phyloP scores from a whole-genome alignment of 2,329 filamentous ascomycete species.

The Periconia sp. region DNA sequence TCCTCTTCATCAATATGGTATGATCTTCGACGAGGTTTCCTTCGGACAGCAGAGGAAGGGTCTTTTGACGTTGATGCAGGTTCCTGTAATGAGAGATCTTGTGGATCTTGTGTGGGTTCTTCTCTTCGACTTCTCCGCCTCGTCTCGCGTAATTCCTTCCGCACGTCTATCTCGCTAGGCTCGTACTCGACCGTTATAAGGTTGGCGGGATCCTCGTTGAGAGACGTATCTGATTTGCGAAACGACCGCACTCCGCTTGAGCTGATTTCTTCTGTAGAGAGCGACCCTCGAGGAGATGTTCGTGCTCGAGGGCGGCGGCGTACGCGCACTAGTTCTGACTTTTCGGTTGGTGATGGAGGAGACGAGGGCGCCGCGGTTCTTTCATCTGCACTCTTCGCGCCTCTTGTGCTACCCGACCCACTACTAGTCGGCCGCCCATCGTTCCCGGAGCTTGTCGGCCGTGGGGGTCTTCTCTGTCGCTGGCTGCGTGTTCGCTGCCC shows the following conservation, averaged over 20 bases:
- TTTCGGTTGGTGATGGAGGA: slow-evolving; percentile 15
- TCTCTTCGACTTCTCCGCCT: slow-evolving; percentile 34
- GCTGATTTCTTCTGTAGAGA: slow-evolving; percentile 38
- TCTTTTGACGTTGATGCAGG: slow-evolving; percentile 25
- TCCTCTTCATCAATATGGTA: slow-evolving; percentile 32
- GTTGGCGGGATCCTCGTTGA: slow-evolving; percentile 28
- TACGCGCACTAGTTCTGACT: slow-evolving; percentile 33
- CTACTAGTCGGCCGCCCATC: slow-evolving; percentile 41
- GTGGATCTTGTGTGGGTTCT: slow-evolving; percentile 29
- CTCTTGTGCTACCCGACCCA: slow-evolving; percentile 37
- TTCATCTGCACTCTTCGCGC: slow-evolving; percentile 13
- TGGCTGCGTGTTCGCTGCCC: slow-evolving; percentile 29
- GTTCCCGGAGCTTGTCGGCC: slow-evolving; percentile 37
- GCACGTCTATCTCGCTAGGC: slow-evolving; percentile 22
- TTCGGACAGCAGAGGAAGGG: slow-evolving; percentile 17
- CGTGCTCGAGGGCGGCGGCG: slow-evolving; percentile 33
- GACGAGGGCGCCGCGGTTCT: slow-evolving; percentile 30
- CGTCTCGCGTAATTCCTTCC: slow-evolving; percentile 30
- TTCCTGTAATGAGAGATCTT: slow-evolving; percentile 30
- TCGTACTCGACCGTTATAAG: slow-evolving; percentile 38
- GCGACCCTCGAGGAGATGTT: slow-evolving; percentile 39
- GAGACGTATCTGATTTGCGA: slow-evolving; percentile 31
- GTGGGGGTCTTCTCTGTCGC: slow-evolving; percentile 34
- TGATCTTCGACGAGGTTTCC: slow-evolving; percentile 32
- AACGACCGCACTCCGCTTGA: slow-evolving; percentile 22